These are phyloP conservation scores for Penicillium digitatum DNA, from an alignment of 2,329 filamentous ascomycete genomes.

Conservation along the genomic window DNA sequence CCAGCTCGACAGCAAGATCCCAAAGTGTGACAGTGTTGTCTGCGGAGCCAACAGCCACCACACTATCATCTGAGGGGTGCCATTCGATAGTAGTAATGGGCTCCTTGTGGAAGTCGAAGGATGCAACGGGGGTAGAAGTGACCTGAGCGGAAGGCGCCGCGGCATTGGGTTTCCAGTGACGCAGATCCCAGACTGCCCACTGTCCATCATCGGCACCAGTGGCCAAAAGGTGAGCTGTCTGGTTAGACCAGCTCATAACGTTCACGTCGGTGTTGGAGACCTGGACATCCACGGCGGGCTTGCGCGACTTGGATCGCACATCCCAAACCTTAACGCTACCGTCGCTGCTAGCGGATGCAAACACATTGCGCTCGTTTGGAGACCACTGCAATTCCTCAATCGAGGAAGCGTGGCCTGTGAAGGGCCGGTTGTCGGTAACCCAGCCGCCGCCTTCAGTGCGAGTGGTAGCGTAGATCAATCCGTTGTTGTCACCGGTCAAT, in stretches of 20 bases:
- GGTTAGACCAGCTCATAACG: slow-evolving; percentile 89
- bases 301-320: slow-evolving; percentile 80
- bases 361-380: slow-evolving; percentile 86
- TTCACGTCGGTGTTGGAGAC: slow-evolving; percentile 86
- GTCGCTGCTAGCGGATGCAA: slow-evolving; percentile 89
- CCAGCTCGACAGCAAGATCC: slow-evolving; percentile 94
- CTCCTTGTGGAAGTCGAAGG: slow-evolving; percentile 92
- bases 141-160: slow-evolving; percentile 46
- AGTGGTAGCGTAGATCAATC: slow-evolving; percentile 82
- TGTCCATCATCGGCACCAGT: slow-evolving; percentile 89
- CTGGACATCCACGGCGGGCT: slow-evolving; percentile 80
- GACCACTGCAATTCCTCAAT: slow-evolving; percentile 98
- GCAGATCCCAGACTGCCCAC: slow-evolving; percentile 94
- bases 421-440: slow-evolving; percentile 78
- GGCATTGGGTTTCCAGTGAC: slow-evolving; percentile 77
- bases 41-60: slow-evolving; percentile 84
- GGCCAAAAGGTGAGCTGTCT: slow-evolving; percentile 83
- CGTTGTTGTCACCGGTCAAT: slow-evolving; percentile 85
- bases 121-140: slow-evolving; percentile 77
- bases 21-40: slow-evolving; percentile 94
- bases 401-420: slow-evolving; percentile 76
- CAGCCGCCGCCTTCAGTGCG: slow-evolving; percentile 83
- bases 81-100: slow-evolving; percentile 95
- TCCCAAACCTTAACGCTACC: slow-evolving; percentile 97
- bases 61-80: slow-evolving; percentile 96